phyloP scores from a whole-genome alignment of 768 basidiomycete species.

The Rhizopogon vulgaris region DNA sequence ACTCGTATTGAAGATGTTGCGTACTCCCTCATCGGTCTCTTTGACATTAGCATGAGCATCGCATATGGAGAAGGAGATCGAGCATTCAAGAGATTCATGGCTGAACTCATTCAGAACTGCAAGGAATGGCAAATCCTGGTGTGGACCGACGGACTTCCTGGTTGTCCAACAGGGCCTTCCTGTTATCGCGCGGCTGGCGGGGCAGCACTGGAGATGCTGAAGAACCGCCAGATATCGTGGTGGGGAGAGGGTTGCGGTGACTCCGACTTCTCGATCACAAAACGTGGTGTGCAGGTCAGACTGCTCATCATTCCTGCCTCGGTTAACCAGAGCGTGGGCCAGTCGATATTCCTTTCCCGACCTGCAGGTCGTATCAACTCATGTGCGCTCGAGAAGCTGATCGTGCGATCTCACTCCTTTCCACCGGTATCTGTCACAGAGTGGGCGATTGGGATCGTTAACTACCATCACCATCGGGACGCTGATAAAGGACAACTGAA shows the following conservation, averaged over 20 bases:
- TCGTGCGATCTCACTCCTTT: not conserved
- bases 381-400: not conserved
- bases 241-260: conserved; percentile 1
- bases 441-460: conserved; percentile 1
- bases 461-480: not conserved
- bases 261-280: not conserved
- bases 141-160: not conserved
- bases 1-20: conserved; percentile 13
- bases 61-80: conserved; percentile 12
- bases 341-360: conserved; percentile 2
- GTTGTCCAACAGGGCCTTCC: not conserved
- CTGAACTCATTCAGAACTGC: conserved; percentile 3
- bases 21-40: conserved; percentile 12
- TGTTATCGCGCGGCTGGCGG: not conserved
- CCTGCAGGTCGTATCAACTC: not conserved
- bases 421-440: not conserved
- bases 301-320: conserved; percentile 1
- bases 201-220: not conserved
- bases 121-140: conserved; percentile 6
- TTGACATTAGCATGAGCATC: conserved; percentile 9
- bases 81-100: conserved; percentile 11
- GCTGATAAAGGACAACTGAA: not conserved
- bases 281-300: conserved; percentile 5
- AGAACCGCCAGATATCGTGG: conserved; percentile 1
- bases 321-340: not conserved